Evolutionary conservation across 148 eudicot genomes (phyloP).

Genomic region (Persicaria maculosa): DNA sequence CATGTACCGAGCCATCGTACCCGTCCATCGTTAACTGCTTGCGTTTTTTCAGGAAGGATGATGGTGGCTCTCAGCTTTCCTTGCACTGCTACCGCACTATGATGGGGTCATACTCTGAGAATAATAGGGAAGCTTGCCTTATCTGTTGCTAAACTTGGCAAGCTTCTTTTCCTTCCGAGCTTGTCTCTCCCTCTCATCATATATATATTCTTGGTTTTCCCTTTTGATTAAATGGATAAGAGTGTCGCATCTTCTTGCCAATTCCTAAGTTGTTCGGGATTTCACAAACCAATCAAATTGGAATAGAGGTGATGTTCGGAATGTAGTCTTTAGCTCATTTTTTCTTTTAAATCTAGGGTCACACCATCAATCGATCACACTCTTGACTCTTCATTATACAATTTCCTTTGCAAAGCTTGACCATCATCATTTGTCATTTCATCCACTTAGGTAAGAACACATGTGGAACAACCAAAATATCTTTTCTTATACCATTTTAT

Average conservation of each 20-base stretch:
- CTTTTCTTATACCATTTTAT: conserved; percentile 69
- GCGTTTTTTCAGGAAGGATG: conserved; percentile 49
- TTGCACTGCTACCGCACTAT: conserved; percentile 41
- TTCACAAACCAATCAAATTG: conserved; percentile 98
- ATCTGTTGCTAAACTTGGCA: conserved; percentile 50
- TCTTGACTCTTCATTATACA: conserved; percentile 98
- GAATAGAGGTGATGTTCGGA: conserved; percentile 79
- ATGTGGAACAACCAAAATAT: neutral
- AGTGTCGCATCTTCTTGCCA: conserved; percentile 96
- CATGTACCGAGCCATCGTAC: conserved; percentile 45
- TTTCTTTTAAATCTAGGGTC: conserved; percentile 2
- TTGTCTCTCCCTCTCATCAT: conserved; percentile 95
- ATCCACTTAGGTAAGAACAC: neutral
- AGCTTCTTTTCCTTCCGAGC: conserved; percentile 98
- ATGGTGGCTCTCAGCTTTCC: conserved; percentile 65
- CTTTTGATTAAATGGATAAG: conserved; percentile 81
- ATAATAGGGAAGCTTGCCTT: neutral
- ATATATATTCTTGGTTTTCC: conserved; percentile 89
- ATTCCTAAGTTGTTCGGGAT: conserved; percentile 94
- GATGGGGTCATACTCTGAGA: conserved; percentile 59
- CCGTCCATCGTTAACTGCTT: conserved; percentile 69
- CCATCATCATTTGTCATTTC: neutral
- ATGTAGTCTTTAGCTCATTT: conserved; percentile 81
- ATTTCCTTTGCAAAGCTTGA: conserved; percentile 56
- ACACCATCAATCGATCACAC: conserved; percentile 98